A percentile compares a stretch with the other conserved stretches of the same genome.
Evolutionary conservation across 2,329 filamentous ascomycete species (phyloP).

Genomic region (Arthrobotrys musiformis): DNA sequence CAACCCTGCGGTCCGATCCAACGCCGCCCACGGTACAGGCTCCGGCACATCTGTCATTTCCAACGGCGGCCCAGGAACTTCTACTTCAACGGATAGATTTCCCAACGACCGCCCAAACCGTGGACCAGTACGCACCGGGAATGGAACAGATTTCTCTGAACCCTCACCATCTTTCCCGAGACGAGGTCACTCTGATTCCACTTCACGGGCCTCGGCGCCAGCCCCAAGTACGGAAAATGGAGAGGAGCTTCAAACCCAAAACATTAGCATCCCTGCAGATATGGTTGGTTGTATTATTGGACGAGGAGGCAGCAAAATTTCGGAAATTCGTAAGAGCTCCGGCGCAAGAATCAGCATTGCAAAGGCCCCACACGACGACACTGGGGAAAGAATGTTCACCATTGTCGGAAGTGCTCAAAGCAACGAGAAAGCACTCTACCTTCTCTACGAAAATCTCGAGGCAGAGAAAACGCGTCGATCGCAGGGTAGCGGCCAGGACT

Average conservation of each 20-base stretch:
- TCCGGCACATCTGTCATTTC: slow-evolving; percentile 60
- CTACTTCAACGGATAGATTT: slow-evolving; percentile 64
- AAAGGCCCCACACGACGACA: slow-evolving; percentile 90
- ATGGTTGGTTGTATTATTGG: slow-evolving; percentile 99
- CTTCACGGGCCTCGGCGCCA: slow-evolving; percentile 74
- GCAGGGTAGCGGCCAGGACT: slow-evolving; percentile 73
- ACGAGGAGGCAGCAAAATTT: slow-evolving; percentile 94
- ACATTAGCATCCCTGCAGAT: slow-evolving; percentile 98
- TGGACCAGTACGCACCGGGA: slow-evolving; percentile 87
- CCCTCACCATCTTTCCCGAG: slow-evolving; percentile 54
- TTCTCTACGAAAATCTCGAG: slow-evolving; percentile 98
- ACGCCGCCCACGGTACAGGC: slow-evolving; percentile 70
- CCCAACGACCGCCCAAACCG: slow-evolving; percentile 68
- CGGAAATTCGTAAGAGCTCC: slow-evolving; percentile 96
- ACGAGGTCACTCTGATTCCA: slow-evolving; percentile 76
- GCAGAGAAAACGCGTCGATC: slow-evolving; percentile 98
- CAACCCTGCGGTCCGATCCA: slow-evolving; percentile 92
- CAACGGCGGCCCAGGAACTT: slow-evolving; percentile 65
- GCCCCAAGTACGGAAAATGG: slow-evolving; percentile 79
- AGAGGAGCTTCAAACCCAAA: slow-evolving; percentile 97
- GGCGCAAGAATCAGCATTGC: slow-evolving; percentile 79
- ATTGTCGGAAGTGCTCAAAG: slow-evolving; percentile 95
- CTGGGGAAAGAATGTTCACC: slow-evolving; percentile 99
- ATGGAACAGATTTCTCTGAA: slow-evolving; percentile 97
- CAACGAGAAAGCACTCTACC: slow-evolving; percentile 94